phyloP scores from a whole-genome alignment of 208 protist genomes.

The Trichomonas gallinae region DNA sequence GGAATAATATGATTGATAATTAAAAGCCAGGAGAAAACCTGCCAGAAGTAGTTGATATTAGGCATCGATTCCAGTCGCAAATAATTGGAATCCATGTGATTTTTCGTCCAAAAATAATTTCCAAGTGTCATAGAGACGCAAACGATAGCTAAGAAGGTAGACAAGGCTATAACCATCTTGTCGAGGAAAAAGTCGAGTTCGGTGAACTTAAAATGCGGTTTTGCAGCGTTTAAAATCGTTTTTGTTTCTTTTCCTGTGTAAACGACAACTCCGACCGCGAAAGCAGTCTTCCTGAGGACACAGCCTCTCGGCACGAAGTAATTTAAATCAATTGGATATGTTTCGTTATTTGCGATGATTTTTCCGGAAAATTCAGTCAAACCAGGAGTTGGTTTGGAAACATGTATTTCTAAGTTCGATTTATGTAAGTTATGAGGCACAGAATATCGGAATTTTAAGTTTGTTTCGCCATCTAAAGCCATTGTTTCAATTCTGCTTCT shows the following conservation, averaged over 20 bases:
- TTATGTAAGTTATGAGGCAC: neutral
- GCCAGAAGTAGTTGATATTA: neutral
- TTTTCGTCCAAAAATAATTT: neutral
- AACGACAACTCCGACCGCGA: slow-evolving; percentile 35
- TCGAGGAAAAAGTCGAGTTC: slow-evolving; percentile 44
- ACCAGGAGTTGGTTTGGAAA: slow-evolving; percentile 71
- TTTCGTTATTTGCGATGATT: neutral
- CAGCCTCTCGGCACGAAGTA: slow-evolving; percentile 36
- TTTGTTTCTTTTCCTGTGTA: slow-evolving; percentile 50
- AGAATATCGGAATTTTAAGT: slow-evolving; percentile 74
- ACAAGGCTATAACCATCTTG: slow-evolving; percentile 38
- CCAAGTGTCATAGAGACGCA: slow-evolving; percentile 36
- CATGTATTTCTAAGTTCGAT: neutral
- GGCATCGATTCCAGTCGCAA: neutral
- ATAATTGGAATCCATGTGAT: slow-evolving; percentile 25
- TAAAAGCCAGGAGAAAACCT: slow-evolving; percentile 30
- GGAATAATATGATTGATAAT: slow-evolving; percentile 76
- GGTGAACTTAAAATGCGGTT: slow-evolving; percentile 33
- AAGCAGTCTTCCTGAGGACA: slow-evolving; percentile 43
- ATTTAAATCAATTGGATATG: neutral
- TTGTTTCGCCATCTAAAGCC: slow-evolving; percentile 96
- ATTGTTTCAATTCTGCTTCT: slow-evolving; percentile 85
- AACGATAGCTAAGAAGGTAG: slow-evolving; percentile 37
- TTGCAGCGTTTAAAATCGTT: slow-evolving; percentile 42
- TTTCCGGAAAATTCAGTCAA: neutral